Conservation (phyloP, 2,329 filamentous ascomycete genomes). For the Trichoderma citrinoviride region DNA sequence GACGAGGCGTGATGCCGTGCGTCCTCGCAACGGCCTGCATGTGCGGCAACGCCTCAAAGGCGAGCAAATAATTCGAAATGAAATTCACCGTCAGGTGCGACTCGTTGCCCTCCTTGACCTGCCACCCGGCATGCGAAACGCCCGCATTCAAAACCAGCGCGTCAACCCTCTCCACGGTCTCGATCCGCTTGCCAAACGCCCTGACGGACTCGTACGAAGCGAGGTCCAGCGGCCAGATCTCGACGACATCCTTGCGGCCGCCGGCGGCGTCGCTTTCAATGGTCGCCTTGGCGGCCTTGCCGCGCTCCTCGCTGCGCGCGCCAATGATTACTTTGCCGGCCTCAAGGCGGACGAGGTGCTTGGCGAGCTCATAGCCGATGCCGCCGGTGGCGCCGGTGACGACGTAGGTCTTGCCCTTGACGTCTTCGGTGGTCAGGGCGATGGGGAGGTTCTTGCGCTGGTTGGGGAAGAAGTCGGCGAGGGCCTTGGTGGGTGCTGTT, state of each 20-base stretch:
- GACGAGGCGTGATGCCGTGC: conserved; percentile 35
- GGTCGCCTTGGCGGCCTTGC: conserved; percentile 39
- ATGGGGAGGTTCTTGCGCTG: conserved; percentile 11
- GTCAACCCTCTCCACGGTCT: conserved; percentile 41
- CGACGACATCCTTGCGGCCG: conserved; percentile 30
- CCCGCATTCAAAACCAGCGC: conserved; percentile 44
- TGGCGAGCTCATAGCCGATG: conserved; percentile 43
- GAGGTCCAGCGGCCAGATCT: conserved; percentile 48
- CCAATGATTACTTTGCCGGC: conserved; percentile 44
- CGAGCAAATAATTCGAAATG: conserved; percentile 45
- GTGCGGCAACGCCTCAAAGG: conserved; percentile 42
- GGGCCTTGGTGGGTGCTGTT: not conserved
- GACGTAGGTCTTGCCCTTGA: conserved; percentile 28
- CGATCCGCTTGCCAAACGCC: conserved; percentile 36
- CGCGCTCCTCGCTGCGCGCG: conserved; percentile 41
- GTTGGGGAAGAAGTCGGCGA: not conserved
- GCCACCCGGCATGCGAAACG: conserved; percentile 23
- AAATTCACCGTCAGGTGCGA: conserved; percentile 46
- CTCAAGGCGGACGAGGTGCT: conserved; percentile 41
- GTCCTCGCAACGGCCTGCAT: conserved; percentile 38
- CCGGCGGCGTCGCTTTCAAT: conserved; percentile 37
- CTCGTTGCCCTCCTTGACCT: conserved; percentile 42
- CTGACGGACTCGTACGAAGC: conserved; percentile 36
- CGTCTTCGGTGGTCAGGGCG: not conserved
- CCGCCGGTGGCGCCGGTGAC: conserved; percentile 45